These are phyloP conservation scores for Apiotrichum gracile DNA, from an alignment of 1,284 basidiomycete species.

Conservation along the genomic window DNA sequence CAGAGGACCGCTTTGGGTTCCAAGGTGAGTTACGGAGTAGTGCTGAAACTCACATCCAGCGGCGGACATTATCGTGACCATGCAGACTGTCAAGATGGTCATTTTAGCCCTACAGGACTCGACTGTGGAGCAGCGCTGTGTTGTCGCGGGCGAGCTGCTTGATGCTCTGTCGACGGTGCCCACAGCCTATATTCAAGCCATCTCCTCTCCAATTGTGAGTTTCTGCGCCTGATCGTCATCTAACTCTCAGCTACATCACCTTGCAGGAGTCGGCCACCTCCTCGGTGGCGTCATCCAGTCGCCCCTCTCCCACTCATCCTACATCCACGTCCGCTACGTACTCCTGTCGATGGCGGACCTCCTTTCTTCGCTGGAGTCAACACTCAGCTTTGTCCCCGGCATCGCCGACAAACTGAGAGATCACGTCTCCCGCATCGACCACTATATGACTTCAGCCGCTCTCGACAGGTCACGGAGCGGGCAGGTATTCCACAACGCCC, in stretches of 20 bases:
- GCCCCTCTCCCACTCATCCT: slow-evolving; percentile 36
- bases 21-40: slow-evolving; percentile 27
- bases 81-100: slow-evolving; percentile 45
- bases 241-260: slow-evolving; percentile 36
- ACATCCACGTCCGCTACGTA: slow-evolving; percentile 41
- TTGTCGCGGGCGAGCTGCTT: slow-evolving; percentile 41
- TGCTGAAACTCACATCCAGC: slow-evolving; percentile 16
- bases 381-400: slow-evolving; percentile 22
- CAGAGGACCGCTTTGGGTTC: slow-evolving; percentile 37
- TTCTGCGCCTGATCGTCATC: not conserved
- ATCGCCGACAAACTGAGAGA: slow-evolving; percentile 34
- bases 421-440: slow-evolving; percentile 42
- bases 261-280: slow-evolving; percentile 45
- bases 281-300: slow-evolving; percentile 41
- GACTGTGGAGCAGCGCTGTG: slow-evolving; percentile 38
- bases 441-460: slow-evolving; percentile 39
- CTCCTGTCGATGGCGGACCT: slow-evolving; percentile 40
- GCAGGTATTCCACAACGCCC: slow-evolving; percentile 14
- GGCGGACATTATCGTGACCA: slow-evolving; percentile 40
- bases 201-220: slow-evolving; percentile 38
- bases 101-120: slow-evolving; percentile 34
- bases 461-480: slow-evolving; percentile 12
- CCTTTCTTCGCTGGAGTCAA: slow-evolving; percentile 31
- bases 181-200: slow-evolving; percentile 39
- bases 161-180: slow-evolving; percentile 40